Conservation (phyloP, 2,329 filamentous ascomycete species). For the Monilinia vaccinii-corymbosi region DNA sequence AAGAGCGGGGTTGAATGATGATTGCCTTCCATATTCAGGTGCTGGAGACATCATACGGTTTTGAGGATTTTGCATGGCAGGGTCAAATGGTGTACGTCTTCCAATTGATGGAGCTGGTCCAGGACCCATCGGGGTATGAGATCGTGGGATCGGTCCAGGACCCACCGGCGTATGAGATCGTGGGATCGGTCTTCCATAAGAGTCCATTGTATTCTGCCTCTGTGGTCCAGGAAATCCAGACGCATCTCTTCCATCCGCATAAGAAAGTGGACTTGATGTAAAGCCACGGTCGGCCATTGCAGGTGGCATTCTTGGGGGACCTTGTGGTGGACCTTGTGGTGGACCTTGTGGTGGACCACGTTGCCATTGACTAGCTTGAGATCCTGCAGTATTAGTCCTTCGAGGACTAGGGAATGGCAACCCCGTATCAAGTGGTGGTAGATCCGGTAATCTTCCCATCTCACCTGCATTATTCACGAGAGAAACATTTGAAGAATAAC, state of each 20-base stretch:
- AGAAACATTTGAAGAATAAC: constrained; percentile 55
- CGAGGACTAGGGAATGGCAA: constrained; percentile 19
- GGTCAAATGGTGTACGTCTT: constrained; percentile 23
- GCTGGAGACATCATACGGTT: background rate
- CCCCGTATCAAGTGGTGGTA: constrained; percentile 21
- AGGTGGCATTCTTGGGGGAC: constrained; percentile 26
- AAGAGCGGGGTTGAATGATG: too few species aligned
- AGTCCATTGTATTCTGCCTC: constrained; percentile 16
- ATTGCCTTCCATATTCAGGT: background rate
- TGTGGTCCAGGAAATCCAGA: background rate
- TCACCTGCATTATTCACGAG: constrained; percentile 50
- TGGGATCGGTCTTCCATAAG: constrained; percentile 22
- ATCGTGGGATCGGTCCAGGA: too few species aligned
- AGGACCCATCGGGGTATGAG: constrained; percentile 9
- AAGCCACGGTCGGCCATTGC: constrained; percentile 25
- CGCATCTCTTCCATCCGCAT: constrained; percentile 15
- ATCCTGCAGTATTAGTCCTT: constrained; percentile 23
- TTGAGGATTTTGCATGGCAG: constrained; percentile 5
- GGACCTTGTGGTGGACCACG: constrained; percentile 17
- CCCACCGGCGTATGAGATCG: constrained; percentile 27
- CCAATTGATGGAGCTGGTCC: constrained; percentile 23
- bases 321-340: constrained; percentile 15
- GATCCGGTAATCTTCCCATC: constrained; percentile 40
- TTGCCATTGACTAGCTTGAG: constrained; percentile 22
- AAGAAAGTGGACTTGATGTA: constrained; percentile 26